A percentile compares a stretch with the other conserved stretches of the same genome.
phyloP scores from a whole-genome alignment of 2,329 filamentous ascomycete species.

The Iodosphaeria phyllophila region DNA sequence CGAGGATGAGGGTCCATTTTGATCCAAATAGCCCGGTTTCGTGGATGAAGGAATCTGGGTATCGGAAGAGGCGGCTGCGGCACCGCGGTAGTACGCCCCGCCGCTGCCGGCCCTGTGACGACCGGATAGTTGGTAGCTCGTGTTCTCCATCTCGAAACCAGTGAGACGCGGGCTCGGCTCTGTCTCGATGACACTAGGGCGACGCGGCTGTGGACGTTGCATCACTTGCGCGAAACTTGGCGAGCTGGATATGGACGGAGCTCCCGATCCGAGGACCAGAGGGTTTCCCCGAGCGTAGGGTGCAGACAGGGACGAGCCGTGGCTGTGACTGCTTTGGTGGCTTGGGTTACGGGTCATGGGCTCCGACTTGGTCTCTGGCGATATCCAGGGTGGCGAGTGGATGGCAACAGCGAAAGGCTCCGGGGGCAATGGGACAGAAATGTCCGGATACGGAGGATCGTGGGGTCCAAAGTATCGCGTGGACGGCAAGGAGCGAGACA shows the following conservation, averaged over 20 bases:
- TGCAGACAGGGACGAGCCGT: conserved; percentile 7
- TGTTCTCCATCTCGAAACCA: conserved; percentile 7
- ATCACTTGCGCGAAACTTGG: conserved; percentile 11
- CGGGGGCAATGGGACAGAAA: conserved; percentile 5
- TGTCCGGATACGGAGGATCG: conserved; percentile 8
- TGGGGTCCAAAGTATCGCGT: conserved; percentile 4
- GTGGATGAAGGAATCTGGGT: background rate
- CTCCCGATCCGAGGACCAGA: conserved; percentile 2
- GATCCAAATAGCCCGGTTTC: background rate
- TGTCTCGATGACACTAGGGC: conserved; percentile 22
- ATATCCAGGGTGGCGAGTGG: conserved; percentile 8
- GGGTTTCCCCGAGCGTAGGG: conserved; percentile 1
- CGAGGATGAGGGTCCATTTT: background rate
- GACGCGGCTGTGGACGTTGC: conserved; percentile 9
- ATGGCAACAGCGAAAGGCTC: conserved; percentile 6
- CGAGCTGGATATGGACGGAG: conserved; percentile 5
- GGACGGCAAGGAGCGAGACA: conserved; percentile 8
- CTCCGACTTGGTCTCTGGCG: conserved; percentile 17
- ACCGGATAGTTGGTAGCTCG: conserved; percentile 12
- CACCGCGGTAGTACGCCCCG: conserved; percentile 2
- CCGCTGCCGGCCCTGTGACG: conserved; percentile 5
- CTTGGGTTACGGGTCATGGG: conserved; percentile 30
- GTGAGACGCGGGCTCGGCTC: conserved; percentile 21
- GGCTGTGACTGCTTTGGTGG: conserved; percentile 16
- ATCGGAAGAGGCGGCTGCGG: background rate